These are phyloP conservation scores for Hordeum marinum DNA, from an alignment of 176 grass and related monocot species.

Conservation along the genomic window DNA sequence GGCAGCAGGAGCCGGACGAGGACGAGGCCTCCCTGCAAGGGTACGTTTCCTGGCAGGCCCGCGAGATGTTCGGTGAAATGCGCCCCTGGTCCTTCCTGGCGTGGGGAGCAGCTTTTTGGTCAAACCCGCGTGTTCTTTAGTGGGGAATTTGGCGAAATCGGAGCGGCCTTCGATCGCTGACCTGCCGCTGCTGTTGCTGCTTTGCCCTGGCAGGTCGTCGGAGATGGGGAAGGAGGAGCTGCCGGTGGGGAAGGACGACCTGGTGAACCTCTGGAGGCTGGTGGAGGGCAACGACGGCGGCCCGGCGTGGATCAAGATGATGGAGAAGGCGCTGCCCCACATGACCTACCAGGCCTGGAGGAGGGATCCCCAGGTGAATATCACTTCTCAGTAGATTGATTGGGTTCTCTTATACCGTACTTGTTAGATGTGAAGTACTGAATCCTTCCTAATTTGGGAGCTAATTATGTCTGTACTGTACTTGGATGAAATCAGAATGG, in stretches of 20 bases:
- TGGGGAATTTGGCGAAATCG: conserved; percentile 23
- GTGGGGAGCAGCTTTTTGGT: neutral
- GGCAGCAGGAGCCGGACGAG: neutral
- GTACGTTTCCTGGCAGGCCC: conserved; percentile 6
- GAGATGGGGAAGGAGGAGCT: conserved; percentile 42
- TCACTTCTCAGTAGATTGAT: neutral
- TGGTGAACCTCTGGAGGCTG: conserved; percentile 61
- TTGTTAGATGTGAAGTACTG: conserved; percentile 10
- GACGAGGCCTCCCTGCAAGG: conserved; percentile 25
- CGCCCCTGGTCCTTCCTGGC: neutral
- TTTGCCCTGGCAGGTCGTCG: conserved; percentile 34
- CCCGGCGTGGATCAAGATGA: conserved; percentile 76
- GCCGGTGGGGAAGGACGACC: conserved; percentile 54
- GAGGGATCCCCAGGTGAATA: conserved; percentile 62
- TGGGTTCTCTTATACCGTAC: neutral
- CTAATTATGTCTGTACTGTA: neutral
- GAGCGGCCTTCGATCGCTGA: conserved; percentile 1
- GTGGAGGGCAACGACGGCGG: conserved; percentile 73
- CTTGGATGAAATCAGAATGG: conserved; percentile 38
- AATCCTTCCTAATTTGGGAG: neutral
- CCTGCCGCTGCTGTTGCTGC: neutral
- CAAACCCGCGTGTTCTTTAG: conserved; percentile 14
- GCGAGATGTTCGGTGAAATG: conserved; percentile 20
- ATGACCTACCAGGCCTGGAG: conserved; percentile 84
- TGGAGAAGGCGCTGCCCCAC: conserved; percentile 60